These are phyloP conservation scores for Tolypocladium album DNA, from an alignment of 2,329 filamentous ascomycete genomes.

Conservation along the genomic window DNA sequence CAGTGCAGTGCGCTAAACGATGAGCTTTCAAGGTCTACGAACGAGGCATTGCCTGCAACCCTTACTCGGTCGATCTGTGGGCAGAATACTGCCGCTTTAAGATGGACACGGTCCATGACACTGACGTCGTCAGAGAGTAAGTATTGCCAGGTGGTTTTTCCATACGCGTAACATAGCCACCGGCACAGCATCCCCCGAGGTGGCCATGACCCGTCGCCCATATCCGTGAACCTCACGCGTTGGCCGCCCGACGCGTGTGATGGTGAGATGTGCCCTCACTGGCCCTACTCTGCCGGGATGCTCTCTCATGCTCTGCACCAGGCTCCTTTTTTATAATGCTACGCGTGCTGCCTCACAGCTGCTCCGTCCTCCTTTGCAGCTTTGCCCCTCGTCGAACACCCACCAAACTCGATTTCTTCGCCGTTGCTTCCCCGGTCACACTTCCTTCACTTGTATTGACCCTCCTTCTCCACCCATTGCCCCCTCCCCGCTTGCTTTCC, in stretches of 20 bases:
- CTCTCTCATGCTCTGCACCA: constrained; percentile 57
- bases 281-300: constrained; percentile 45
- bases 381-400: constrained; percentile 21
- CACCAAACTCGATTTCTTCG: constrained; percentile 32
- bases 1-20: neutral
- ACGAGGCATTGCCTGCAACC: constrained; percentile 84
- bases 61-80: constrained; percentile 93
- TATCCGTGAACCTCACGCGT: constrained; percentile 24
- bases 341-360: constrained; percentile 25
- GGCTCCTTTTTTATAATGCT: constrained; percentile 42
- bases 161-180: constrained; percentile 53
- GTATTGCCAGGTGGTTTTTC: constrained; percentile 56
- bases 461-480: constrained; percentile 27
- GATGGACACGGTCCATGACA: constrained; percentile 90
- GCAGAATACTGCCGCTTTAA: constrained; percentile 97
- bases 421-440: constrained; percentile 37
- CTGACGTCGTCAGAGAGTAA: constrained; percentile 99
- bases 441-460: constrained; percentile 45
- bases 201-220: constrained; percentile 27
- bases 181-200: constrained; percentile 31
- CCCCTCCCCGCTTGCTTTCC: constrained; percentile 1
- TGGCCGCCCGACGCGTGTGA: constrained; percentile 27
- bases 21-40: constrained; percentile 67
- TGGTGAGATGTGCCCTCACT: constrained; percentile 65
- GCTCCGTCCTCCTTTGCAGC: constrained; percentile 26